These are phyloP conservation scores for Marchantia paleacea DNA, from an alignment of 225 moss, liverwort and hornwort genomes.

Conservation along the genomic window DNA sequence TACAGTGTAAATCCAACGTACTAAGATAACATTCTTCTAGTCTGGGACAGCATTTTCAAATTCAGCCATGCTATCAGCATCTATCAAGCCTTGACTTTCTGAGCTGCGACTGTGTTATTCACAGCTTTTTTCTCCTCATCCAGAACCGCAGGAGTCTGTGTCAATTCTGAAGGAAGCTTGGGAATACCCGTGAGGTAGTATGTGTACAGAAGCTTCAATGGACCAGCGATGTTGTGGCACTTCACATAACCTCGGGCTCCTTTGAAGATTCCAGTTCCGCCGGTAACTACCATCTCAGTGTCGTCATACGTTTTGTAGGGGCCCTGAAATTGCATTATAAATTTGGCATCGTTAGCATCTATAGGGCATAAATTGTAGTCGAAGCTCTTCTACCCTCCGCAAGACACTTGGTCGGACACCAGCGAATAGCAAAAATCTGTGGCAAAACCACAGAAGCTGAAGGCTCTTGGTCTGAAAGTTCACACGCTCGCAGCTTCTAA, in stretches of 20 bases:
- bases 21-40: too few relatives aligned
- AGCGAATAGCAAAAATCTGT: too few relatives aligned
- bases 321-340: constrained; percentile 18
- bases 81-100: constrained; percentile 2
- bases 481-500: too few relatives aligned
- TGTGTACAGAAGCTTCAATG: constrained; percentile 31
- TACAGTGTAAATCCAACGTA: too few relatives aligned
- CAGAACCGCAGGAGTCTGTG: neutral
- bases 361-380: neutral
- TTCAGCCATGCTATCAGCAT: neutral
- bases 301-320: constrained; percentile 24
- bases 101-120: neutral
- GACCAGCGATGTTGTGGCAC: constrained; percentile 25
- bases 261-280: constrained; percentile 42
- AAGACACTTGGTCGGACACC: too few relatives aligned
- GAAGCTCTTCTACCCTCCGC: neutral
- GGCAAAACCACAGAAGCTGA: too few relatives aligned
- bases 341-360: neutral
- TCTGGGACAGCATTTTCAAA: too few relatives aligned
- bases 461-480: too few relatives aligned
- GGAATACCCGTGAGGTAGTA: constrained; percentile 36
- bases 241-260: constrained; percentile 41
- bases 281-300: constrained; percentile 41
- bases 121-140: neutral
- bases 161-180: constrained; percentile 36